phyloP scores from a whole-genome alignment of 148 eudicot species.

The Camellia sinensis region DNA sequence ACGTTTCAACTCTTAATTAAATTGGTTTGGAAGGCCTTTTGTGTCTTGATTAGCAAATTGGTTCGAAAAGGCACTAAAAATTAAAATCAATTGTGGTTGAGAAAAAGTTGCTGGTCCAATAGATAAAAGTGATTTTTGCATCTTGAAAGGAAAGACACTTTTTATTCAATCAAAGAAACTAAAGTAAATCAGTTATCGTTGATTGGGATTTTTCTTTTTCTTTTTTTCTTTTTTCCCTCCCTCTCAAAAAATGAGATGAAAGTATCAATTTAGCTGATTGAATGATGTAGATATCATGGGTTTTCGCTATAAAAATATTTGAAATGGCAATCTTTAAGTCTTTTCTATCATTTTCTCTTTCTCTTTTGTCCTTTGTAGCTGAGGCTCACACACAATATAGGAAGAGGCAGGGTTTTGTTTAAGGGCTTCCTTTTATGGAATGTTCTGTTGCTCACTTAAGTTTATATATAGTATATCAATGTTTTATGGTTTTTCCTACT shows the following conservation, averaged over 20 bases:
- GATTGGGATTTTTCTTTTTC: not conserved
- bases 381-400: not conserved
- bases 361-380: not conserved
- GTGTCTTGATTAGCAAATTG: not conserved
- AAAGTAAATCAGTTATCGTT: not conserved
- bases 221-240: not conserved
- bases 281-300: not conserved
- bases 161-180: not conserved
- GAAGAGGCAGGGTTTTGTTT: not conserved
- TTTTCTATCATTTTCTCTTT: not conserved
- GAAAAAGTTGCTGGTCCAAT: not conserved
- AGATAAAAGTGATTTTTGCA: not conserved
- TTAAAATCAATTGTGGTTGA: not conserved
- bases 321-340: not conserved
- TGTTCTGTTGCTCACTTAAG: not conserved
- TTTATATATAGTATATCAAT: not conserved
- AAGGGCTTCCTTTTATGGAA: not conserved
- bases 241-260: not conserved
- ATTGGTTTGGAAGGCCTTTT: too few species aligned
- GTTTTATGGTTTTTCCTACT: not conserved
- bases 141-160: not conserved
- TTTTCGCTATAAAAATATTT: not conserved
- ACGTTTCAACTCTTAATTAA: too few species aligned
- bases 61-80: not conserved
- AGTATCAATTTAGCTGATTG: not conserved